Evolutionary conservation across 495 filamentous ascomycete species (phyloP).

Genomic region (Staphylotrichum longicolle): DNA sequence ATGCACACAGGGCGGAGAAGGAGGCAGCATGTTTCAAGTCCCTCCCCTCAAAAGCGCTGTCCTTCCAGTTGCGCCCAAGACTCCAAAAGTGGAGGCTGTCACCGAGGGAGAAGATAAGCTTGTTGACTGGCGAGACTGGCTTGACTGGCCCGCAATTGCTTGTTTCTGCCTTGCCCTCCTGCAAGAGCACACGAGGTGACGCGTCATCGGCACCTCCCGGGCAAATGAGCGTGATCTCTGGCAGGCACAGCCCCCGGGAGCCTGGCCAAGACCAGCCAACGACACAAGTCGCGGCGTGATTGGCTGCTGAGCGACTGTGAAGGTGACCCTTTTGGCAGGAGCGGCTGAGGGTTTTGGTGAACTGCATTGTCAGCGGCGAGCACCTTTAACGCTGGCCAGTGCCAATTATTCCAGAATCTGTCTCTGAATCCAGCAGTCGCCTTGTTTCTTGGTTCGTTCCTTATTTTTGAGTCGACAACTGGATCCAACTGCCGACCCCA

Average conservation of each 20-base stretch:
- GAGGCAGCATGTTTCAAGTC: no score
- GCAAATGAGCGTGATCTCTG: slow-evolving; percentile 4
- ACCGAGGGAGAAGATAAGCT: no score
- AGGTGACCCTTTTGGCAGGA: not conserved
- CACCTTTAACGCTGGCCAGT: not conserved
- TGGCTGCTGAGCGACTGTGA: not conserved
- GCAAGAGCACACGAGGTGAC: slow-evolving; percentile 6
- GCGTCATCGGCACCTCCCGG: slow-evolving; percentile 23
- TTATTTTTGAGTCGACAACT: slow-evolving; percentile 1
- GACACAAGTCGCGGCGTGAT: not conserved
- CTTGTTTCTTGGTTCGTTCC: not conserved
- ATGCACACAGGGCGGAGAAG: no score
- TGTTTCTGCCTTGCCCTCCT: no score
- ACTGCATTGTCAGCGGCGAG: not conserved
- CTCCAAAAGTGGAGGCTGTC: no score
- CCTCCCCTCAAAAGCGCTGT: no score
- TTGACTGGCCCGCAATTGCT: no score
- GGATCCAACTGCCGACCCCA: not conserved
- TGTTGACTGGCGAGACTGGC: no score
- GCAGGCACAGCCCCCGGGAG: slow-evolving; percentile 21
- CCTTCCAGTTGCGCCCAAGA: no score
- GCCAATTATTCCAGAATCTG: not conserved
- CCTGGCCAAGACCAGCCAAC: not conserved
- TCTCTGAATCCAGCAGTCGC: no score
- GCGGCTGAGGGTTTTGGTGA: not conserved